phyloP scores from a whole-genome alignment of 1,284 basidiomycete genomes.

The Macrocystidia cucumis region DNA sequence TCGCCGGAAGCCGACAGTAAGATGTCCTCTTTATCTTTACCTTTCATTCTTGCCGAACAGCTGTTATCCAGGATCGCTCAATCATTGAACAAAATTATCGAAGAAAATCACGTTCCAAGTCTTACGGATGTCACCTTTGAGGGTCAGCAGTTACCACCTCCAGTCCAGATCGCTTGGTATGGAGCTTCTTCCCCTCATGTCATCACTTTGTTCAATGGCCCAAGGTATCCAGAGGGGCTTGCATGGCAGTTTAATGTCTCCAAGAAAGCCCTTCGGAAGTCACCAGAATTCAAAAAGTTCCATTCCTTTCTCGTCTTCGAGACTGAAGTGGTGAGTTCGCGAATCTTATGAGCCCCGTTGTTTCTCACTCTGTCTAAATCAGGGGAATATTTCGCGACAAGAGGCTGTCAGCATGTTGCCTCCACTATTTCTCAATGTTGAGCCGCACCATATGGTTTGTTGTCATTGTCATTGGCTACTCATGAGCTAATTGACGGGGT shows the following conservation, averaged over 20 bases:
- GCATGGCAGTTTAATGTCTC: constrained; percentile 96
- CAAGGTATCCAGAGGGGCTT: constrained; percentile 87
- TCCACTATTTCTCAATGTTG: constrained; percentile 91
- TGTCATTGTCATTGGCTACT: constrained; percentile 1
- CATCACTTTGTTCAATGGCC: constrained; percentile 9
- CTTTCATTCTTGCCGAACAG: constrained; percentile 1
- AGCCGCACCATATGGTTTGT: constrained; percentile 79
- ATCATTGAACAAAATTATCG: constrained; percentile 68
- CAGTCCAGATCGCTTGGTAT: constrained; percentile 80
- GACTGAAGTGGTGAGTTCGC: constrained; percentile 82
- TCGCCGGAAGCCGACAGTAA: constrained; percentile 83
- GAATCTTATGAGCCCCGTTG: not conserved
- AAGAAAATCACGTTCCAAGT: constrained; percentile 72
- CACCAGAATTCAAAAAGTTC: constrained; percentile 92
- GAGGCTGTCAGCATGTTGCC: constrained; percentile 99
- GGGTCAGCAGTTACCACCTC: constrained; percentile 70
- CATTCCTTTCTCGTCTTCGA: constrained; percentile 97
- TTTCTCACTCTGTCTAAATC: constrained; percentile 1
- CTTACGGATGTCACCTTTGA: constrained; percentile 77
- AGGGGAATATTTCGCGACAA: constrained; percentile 95
- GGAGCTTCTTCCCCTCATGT: constrained; percentile 10
- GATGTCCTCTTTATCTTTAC: constrained; percentile 15
- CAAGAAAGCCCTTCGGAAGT: constrained; percentile 86
- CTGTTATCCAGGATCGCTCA: constrained; percentile 57
- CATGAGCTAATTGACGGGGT: constrained; percentile 5